Percentiles rank a stretch among this genome's conserved stretches.
phyloP scores from a whole-genome alignment of 345 rosid genomes.

The Eucalyptus virginea region DNA sequence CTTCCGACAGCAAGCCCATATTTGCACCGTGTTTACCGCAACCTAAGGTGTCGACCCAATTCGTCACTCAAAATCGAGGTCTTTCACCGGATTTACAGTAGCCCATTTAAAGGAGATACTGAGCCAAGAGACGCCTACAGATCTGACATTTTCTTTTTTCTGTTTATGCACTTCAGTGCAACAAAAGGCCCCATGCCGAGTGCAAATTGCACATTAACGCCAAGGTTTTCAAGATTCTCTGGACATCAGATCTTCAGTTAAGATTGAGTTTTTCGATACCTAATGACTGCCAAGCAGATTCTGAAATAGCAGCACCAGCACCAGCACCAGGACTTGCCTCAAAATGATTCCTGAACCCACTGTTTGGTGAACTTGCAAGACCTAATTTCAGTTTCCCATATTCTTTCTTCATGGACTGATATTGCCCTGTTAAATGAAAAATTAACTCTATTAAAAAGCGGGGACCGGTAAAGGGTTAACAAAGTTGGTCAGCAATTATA shows the following conservation, averaged over 20 bases:
- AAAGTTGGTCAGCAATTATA: neutral
- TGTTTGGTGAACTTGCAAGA: slow-evolving; percentile 11
- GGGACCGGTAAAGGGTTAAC: neutral
- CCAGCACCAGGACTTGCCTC: slow-evolving; percentile 11
- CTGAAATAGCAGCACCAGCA: slow-evolving; percentile 1
- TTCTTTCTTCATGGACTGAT: slow-evolving; percentile 53
- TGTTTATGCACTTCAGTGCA: neutral
- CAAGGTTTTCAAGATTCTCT: neutral
- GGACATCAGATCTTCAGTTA: slow-evolving; percentile 4
- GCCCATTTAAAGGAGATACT: neutral
- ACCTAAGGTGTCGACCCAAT: neutral
- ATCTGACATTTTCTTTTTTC: neutral
- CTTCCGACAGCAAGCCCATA: neutral
- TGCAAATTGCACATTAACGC: neutral
- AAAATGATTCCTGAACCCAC: slow-evolving; percentile 7
- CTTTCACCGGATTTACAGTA: neutral
- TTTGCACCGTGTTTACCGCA: neutral
- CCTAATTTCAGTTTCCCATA: slow-evolving; percentile 35
- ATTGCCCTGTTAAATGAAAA: slow-evolving; percentile 23
- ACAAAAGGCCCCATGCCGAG: neutral
- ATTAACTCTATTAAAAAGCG: neutral
- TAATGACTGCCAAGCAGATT: slow-evolving; percentile 35
- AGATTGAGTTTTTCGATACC: slow-evolving; percentile 45
- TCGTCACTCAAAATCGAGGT: neutral
- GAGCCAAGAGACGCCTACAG: neutral